phyloP scores from a whole-genome alignment of 1,284 basidiomycete species.

The Marasmius tenuissimus region DNA sequence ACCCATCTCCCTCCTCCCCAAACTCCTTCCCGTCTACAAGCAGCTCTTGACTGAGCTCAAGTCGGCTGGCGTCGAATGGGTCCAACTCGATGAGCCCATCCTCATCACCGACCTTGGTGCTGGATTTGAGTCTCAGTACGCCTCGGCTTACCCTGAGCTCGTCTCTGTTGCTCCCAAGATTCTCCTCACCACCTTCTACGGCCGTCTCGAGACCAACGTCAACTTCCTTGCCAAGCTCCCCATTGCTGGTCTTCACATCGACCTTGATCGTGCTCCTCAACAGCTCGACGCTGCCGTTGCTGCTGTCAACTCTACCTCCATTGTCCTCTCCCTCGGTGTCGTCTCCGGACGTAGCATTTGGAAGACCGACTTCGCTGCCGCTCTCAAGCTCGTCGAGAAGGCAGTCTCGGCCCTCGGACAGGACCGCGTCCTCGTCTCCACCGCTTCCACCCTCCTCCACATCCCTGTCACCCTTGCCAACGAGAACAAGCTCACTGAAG shows the following conservation, averaged over 20 bases:
- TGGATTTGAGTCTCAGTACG: conserved; percentile 80
- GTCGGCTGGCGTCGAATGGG: conserved; percentile 89
- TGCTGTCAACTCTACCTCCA: conserved; percentile 81
- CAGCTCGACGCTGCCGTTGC: conserved; percentile 87
- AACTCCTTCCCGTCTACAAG: conserved; percentile 92
- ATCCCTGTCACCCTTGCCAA: conserved; percentile 94
- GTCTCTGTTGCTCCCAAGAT: conserved; percentile 87
- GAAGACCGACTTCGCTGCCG: conserved; percentile 94
- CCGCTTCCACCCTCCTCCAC: conserved; percentile 98
- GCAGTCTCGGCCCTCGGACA: conserved; percentile 81
- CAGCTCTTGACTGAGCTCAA: conserved; percentile 92
- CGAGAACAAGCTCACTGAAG: conserved; percentile 88
- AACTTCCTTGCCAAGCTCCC: conserved; percentile 92
- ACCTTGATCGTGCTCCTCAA: conserved; percentile 90
- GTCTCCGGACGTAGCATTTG: conserved; percentile 99
- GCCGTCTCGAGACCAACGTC: conserved; percentile 93
- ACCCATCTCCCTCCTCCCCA: conserved; percentile 87
- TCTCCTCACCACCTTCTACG: conserved; percentile 94
- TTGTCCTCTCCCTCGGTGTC: conserved; percentile 91
- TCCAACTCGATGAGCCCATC: conserved; percentile 97
- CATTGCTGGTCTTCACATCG: conserved; percentile 93
- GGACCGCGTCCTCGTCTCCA: conserved; percentile 91
- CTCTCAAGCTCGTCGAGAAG: conserved; percentile 84
- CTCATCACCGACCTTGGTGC: conserved; percentile 91
- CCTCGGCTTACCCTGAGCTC: conserved; percentile 82